Percentiles rank a stretch among this genome's conserved stretches.
These are phyloP conservation scores for Acarospora socialis DNA, from an alignment of 2,329 filamentous ascomycete species.

Conservation along the genomic window DNA sequence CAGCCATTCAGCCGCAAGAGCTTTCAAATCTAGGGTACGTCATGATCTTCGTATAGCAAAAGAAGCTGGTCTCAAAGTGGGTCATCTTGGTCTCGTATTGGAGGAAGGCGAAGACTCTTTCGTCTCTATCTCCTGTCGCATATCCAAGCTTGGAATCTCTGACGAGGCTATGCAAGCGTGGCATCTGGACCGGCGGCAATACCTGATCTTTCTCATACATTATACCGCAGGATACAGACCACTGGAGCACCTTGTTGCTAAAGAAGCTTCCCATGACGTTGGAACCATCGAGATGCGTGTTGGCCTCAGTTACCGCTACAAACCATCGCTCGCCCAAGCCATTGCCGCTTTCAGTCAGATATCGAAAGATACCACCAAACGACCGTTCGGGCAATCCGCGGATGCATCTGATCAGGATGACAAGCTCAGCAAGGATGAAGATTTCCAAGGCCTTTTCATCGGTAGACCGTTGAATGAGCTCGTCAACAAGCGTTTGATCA, in stretches of 20 bases:
- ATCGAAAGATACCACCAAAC: background rate
- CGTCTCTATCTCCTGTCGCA: slow-evolving; percentile 54
- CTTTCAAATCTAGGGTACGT: slow-evolving; percentile 29
- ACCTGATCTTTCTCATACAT: slow-evolving; percentile 58
- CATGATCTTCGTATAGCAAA: slow-evolving; percentile 48
- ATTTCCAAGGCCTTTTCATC: slow-evolving; percentile 50
- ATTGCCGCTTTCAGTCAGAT: slow-evolving; percentile 35
- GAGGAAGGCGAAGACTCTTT: slow-evolving; percentile 34
- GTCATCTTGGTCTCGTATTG: slow-evolving; percentile 41
- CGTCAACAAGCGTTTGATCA: slow-evolving; percentile 50
- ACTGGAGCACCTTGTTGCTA: slow-evolving; percentile 38
- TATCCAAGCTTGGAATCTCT: slow-evolving; percentile 57
- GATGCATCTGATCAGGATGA: background rate
- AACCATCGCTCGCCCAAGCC: slow-evolving; percentile 47
- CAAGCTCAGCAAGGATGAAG: slow-evolving; percentile 8
- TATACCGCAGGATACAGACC: slow-evolving; percentile 48
- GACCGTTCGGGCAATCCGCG: slow-evolving; percentile 1
- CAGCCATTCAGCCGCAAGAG: slow-evolving; percentile 1
- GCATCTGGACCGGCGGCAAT: slow-evolving; percentile 52
- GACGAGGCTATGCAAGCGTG: slow-evolving; percentile 64
- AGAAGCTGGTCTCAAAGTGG: slow-evolving; percentile 55
- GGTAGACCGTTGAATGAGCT: slow-evolving; percentile 56
- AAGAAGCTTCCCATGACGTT: slow-evolving; percentile 24
- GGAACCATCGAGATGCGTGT: slow-evolving; percentile 45
- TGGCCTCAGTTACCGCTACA: slow-evolving; percentile 57